Conservation (phyloP, 2,329 filamentous ascomycete species). For the Stagonosporopsis tanaceti region DNA sequence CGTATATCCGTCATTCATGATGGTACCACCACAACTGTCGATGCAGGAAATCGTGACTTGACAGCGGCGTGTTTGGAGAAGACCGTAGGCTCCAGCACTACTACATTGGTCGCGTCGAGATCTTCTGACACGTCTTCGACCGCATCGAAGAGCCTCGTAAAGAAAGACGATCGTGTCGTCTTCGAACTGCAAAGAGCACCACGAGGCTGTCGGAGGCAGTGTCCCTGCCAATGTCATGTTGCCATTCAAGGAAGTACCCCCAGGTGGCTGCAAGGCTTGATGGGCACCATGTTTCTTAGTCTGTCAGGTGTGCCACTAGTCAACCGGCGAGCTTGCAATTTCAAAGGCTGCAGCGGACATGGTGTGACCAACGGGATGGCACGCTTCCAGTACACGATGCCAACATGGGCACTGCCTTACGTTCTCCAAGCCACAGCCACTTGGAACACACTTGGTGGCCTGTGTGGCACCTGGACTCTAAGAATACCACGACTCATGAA, state of each 20-base stretch:
- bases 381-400: neutral
- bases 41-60: neutral
- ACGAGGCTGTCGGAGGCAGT: neutral
- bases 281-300: neutral
- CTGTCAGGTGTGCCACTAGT: neutral
- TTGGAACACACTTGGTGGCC: neutral
- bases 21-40: neutral
- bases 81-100: neutral
- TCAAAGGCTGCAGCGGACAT: neutral
- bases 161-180: neutral
- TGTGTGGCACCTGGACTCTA: slow-evolving; percentile 1
- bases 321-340: neutral
- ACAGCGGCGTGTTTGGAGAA: neutral
- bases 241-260: neutral
- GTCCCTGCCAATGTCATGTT: slow-evolving; percentile 7
- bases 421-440: neutral
- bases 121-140: neutral
- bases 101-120: neutral
- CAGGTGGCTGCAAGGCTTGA: neutral
- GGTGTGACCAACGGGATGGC: neutral
- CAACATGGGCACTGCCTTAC: slow-evolving; percentile 1
- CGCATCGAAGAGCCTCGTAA: neutral
- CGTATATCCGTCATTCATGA: neutral
- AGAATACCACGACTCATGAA: slow-evolving; percentile 2
- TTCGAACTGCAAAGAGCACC: neutral